phyloP scores from a whole-genome alignment of 768 basidiomycete genomes.

The Agrocybe chaxingu region DNA sequence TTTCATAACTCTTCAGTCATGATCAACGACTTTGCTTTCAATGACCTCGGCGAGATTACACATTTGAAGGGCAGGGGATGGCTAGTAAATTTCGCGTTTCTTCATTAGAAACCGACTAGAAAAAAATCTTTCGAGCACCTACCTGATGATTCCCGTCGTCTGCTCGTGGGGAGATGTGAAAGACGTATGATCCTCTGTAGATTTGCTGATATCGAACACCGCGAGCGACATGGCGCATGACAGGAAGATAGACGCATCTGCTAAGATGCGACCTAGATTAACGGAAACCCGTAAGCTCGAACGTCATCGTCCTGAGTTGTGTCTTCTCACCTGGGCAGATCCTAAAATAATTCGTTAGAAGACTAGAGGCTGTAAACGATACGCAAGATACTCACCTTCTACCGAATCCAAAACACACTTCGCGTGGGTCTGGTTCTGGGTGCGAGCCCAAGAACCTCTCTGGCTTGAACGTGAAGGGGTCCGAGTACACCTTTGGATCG shows the following conservation, averaged over 20 bases:
- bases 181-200: conserved; percentile 19
- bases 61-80: conserved; percentile 42
- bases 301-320: neutral
- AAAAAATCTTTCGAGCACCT: neutral
- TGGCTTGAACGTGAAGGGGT: conserved; percentile 46
- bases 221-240: conserved; percentile 37
- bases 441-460: conserved; percentile 40
- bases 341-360: conserved; percentile 4
- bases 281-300: neutral
- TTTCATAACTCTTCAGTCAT: conserved; percentile 21
- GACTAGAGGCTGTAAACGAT: neutral
- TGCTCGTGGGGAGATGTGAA: conserved; percentile 36
- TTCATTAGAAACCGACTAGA: neutral
- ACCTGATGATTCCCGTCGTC: conserved; percentile 47
- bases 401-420: conserved; percentile 52
- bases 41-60: conserved; percentile 36
- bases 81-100: conserved; percentile 15
- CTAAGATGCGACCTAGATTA: conserved; percentile 29
- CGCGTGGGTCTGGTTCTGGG: conserved; percentile 40
- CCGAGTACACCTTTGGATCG: conserved; percentile 29
- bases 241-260: conserved; percentile 41
- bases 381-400: conserved; percentile 29
- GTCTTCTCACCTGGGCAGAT: conserved; percentile 29
- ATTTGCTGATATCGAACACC: conserved; percentile 35
- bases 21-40: conserved; percentile 35